Percentiles rank a stretch among this genome's conserved stretches.
Conservation (phyloP, 2,329 filamentous ascomycete species). For the Aspergillus sclerotialis region DNA sequence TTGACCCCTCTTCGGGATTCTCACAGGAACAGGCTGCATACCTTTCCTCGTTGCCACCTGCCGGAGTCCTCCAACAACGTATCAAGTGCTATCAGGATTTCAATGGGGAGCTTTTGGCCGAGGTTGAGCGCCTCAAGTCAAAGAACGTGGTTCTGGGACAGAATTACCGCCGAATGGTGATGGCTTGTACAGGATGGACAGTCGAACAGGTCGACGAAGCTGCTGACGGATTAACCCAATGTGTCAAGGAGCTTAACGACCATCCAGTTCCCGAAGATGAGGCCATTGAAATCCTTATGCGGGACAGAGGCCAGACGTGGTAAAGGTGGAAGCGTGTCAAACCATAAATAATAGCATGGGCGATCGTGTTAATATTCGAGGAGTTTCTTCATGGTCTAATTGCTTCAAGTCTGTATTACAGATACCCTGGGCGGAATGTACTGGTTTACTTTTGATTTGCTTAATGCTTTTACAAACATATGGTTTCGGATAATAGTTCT, state of each 20-base stretch:
- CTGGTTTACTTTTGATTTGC: too few relatives aligned
- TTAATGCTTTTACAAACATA: too few relatives aligned
- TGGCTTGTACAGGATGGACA: slow-evolving; percentile 72
- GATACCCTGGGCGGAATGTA: too few relatives aligned
- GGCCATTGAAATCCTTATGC: slow-evolving; percentile 39
- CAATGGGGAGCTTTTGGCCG: slow-evolving; percentile 59
- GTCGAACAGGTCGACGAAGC: slow-evolving; percentile 74
- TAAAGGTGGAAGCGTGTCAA: too few relatives aligned
- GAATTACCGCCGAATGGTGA: slow-evolving; percentile 82
- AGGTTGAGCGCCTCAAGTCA: slow-evolving; percentile 65
- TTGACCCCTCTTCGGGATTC: slow-evolving; percentile 36
- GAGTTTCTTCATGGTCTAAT: too few relatives aligned
- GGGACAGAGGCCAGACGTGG: slow-evolving; percentile 39
- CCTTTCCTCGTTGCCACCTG: slow-evolving; percentile 50
- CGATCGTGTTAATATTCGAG: too few relatives aligned
- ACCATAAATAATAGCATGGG: too few relatives aligned
- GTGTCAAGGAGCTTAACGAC: slow-evolving; percentile 73
- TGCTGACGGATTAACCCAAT: slow-evolving; percentile 71
- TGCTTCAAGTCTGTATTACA: too few relatives aligned
- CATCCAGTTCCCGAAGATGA: slow-evolving; percentile 38
- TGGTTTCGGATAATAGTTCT: too few relatives aligned
- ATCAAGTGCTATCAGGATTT: slow-evolving; percentile 64
- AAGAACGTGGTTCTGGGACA: slow-evolving; percentile 77
- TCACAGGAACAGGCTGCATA: slow-evolving; percentile 36
- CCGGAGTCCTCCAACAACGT: slow-evolving; percentile 57